Base-by-base conservation (phyloP, 345 rosid species). In the Noccaea bulbosa region DNA sequence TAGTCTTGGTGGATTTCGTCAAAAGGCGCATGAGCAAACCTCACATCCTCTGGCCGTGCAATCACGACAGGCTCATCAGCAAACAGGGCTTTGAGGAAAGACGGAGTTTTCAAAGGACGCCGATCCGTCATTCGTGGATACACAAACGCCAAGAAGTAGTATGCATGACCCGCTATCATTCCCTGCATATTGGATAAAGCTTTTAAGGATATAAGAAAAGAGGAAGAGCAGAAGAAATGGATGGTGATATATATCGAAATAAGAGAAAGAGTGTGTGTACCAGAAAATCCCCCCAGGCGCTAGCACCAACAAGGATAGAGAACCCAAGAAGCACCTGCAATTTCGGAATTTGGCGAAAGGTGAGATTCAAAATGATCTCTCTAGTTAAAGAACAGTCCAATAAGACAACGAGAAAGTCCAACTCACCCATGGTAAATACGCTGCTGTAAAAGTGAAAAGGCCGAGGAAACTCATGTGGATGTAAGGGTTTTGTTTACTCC, bases 391-490 rank as follows among this genome's bases (percentile, higher is more conserved):
- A 61, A 67, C 22, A 20, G 39, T 40, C 4, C 2, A 4, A 44
- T 9, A 35, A 59, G 30, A 9, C 22, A 48, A 60, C 0, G 7
- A 37, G 65, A 52, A 62, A 63, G 67, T 45, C 27, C 15, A 75
- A 83, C 94, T 82, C 71, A 91, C 98, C 99, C 99, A 91, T 27
- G 99, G 98, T 40, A 94, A 79, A 66, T 94, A 94, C 22, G 96
- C 98, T 62, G 97, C 97, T 3, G 99, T 91, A 52, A 94, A 91
- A 62, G 96, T 91, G 79, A 94, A 91, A 37, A 94, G 85, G 30
- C 97, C 97, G 83, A 94, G 81, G 81, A 94, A 94, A 79, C 97
- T 94, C 99, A 94, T 94, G 69, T 89, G 99, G 79, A 94, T 89
- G 52, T 85, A 89, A 67, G 99, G 99, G 62, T 94, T 91, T 78